phyloP scores from a whole-genome alignment of 345 rosid species.

The Populus nigra region DNA sequence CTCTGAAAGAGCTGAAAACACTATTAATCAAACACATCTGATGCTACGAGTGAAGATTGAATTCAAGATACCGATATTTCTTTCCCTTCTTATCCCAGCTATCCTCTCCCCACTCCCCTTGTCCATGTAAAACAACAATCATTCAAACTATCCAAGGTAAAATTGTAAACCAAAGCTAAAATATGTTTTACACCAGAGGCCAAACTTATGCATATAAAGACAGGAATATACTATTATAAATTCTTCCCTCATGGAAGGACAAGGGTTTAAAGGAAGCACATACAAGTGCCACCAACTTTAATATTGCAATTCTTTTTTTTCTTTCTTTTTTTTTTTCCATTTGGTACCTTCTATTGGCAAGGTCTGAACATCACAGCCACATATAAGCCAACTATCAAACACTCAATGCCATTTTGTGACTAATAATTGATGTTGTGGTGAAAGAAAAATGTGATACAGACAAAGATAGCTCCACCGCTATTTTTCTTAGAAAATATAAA shows the following conservation, averaged over 20 bases:
- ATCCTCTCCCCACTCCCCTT: not conserved
- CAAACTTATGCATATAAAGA: not conserved
- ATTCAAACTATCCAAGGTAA: not conserved
- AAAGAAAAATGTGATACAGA: not conserved
- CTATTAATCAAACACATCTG: not conserved
- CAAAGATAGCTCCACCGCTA: not conserved
- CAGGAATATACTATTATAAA: not conserved
- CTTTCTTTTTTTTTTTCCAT: not conserved
- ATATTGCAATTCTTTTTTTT: not conserved
- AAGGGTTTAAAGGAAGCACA: not conserved
- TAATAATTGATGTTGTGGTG: not conserved
- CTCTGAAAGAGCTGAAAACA: not conserved
- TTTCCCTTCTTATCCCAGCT: not conserved
- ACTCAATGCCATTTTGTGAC: not conserved
- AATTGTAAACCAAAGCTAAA: not conserved
- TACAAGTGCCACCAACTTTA: not conserved
- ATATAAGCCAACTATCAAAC: not conserved
- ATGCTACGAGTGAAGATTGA: not conserved
- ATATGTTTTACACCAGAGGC: not conserved
- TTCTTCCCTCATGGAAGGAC: not conserved
- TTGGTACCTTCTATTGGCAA: not conserved
- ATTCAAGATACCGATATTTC: not conserved
- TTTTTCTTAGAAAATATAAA: not conserved
- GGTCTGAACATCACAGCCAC: not conserved
- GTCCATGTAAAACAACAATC: not conserved